Evolutionary conservation across 2,329 filamentous ascomycete genomes (phyloP).

Genomic region (Graphilbum fragrans): DNA sequence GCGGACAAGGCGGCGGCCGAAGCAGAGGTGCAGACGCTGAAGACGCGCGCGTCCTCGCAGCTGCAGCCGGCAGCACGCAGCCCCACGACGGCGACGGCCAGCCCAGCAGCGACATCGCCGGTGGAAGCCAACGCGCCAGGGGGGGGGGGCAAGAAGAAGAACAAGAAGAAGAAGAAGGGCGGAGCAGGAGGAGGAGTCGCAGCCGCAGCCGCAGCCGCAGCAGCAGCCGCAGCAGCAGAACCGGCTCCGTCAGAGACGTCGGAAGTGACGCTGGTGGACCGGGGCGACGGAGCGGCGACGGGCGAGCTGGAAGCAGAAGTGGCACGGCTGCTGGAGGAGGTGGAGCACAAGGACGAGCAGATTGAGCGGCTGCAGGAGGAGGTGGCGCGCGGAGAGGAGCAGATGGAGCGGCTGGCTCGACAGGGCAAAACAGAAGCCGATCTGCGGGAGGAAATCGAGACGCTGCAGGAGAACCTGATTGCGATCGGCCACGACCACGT

Average conservation of each 20-base stretch:
- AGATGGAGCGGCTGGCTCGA: slow-evolving; percentile 58
- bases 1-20: slow-evolving; percentile 12
- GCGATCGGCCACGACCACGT: slow-evolving; percentile 75
- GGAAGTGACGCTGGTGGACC: slow-evolving; percentile 12
- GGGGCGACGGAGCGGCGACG: slow-evolving; percentile 11
- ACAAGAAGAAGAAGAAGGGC: slow-evolving; percentile 81
- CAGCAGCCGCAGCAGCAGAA: slow-evolving; percentile 18
- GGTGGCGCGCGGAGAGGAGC: slow-evolving; percentile 53
- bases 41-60: background rate
- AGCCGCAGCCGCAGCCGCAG: slow-evolving; percentile 20
- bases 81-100: background rate
- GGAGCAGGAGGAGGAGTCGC: slow-evolving; percentile 23
- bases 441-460: slow-evolving; percentile 75
- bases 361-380: slow-evolving; percentile 53
- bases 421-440: slow-evolving; percentile 67
- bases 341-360: slow-evolving; percentile 55
- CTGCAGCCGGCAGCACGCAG: background rate
- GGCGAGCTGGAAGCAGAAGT: slow-evolving; percentile 35
- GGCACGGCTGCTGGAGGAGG: slow-evolving; percentile 34
- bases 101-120: slow-evolving; percentile 3
- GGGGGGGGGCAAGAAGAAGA: slow-evolving; percentile 50
- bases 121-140: background rate
- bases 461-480: slow-evolving; percentile 66
- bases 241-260: slow-evolving; percentile 15
- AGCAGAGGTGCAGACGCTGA: slow-evolving; percentile 5